Evolutionary conservation across 129 eudicot genomes (phyloP).

Genomic region (sunflower (Helianthus annuus)): DNA sequence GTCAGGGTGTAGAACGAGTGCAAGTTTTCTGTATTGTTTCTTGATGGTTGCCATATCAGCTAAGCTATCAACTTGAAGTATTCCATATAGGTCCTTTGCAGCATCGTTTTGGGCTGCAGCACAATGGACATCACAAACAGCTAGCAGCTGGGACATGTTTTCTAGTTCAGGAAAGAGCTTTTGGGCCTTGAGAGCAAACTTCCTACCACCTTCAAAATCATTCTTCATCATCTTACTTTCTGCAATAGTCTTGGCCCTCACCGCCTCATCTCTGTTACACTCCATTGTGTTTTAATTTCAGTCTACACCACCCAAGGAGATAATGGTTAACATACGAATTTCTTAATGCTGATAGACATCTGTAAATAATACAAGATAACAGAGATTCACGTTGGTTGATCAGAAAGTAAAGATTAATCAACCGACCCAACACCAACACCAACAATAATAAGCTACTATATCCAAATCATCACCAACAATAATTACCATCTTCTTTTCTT

Average conservation of each 20-base stretch:
- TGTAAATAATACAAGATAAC: too few relatives aligned
- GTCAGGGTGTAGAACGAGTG: slow-evolving; percentile 87
- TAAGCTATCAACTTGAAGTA: slow-evolving; percentile 68
- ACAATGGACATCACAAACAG: slow-evolving; percentile 54
- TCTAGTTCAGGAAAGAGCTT: slow-evolving; percentile 69
- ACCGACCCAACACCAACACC: too few relatives aligned
- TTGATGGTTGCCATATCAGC: slow-evolving; percentile 66
- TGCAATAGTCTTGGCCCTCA: slow-evolving; percentile 65
- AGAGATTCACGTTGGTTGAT: too few relatives aligned
- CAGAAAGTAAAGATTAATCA: too few relatives aligned
- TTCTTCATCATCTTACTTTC: slow-evolving; percentile 63
- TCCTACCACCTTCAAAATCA: slow-evolving; percentile 82
- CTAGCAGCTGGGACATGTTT: slow-evolving; percentile 66
- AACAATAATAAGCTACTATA: too few relatives aligned
- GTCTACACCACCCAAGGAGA: too few relatives aligned
- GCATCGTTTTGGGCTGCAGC: slow-evolving; percentile 50
- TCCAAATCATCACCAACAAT: too few relatives aligned
- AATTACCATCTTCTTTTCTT: too few relatives aligned
- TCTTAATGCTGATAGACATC: too few relatives aligned
- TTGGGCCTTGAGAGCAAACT: slow-evolving; percentile 55
- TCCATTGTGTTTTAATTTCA: slow-evolving; percentile 47
- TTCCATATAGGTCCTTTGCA: slow-evolving; percentile 70
- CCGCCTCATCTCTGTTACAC: slow-evolving; percentile 85
- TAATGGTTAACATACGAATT: too few relatives aligned
- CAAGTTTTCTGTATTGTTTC: slow-evolving; percentile 85